phyloP scores from a whole-genome alignment of 2,329 filamentous ascomycete genomes.

The Arachnomyces sp. region DNA sequence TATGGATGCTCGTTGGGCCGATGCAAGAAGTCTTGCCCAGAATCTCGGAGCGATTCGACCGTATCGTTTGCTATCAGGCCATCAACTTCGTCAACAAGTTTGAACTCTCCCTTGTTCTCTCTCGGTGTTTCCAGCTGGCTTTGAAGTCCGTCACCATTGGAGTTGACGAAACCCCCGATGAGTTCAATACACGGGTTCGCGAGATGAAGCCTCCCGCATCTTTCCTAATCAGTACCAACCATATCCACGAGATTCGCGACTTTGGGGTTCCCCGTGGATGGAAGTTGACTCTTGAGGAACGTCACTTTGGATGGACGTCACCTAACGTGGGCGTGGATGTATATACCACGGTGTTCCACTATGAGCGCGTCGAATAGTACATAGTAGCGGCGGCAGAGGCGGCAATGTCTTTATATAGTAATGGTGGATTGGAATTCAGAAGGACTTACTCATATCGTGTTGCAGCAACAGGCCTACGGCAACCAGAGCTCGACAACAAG shows the following conservation, averaged over 20 bases:
- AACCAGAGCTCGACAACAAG: slow-evolving; percentile 11
- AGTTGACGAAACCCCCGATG: slow-evolving; percentile 13
- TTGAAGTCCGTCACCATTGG: slow-evolving; percentile 12
- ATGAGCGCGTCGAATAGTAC: slow-evolving; percentile 9
- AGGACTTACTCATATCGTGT: too few species aligned
- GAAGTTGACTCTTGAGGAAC: neutral
- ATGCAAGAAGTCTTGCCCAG: slow-evolving; percentile 10
- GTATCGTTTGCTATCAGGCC: slow-evolving; percentile 13
- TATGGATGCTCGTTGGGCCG: slow-evolving; percentile 3
- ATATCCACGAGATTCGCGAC: too few species aligned
- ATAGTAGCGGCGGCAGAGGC: too few species aligned
- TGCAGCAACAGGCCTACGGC: too few species aligned
- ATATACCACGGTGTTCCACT: slow-evolving; percentile 5
- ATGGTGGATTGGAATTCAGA: slow-evolving; percentile 9
- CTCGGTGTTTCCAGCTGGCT: slow-evolving; percentile 14
- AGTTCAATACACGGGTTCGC: slow-evolving; percentile 3
- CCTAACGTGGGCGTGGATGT: slow-evolving; percentile 4
- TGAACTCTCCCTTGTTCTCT: slow-evolving; percentile 17
- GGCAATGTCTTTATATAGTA: too few species aligned
- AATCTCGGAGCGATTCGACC: slow-evolving; percentile 9
- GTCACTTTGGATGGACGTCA: slow-evolving; percentile 7
- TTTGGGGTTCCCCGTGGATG: too few species aligned
- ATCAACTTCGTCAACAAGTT: slow-evolving; percentile 12
- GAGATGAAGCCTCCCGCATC: too few species aligned
- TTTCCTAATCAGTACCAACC: too few species aligned